These are phyloP conservation scores for Scytalidium sp. DNA, from an alignment of 2,329 filamentous ascomycete species.

Conservation along the genomic window DNA sequence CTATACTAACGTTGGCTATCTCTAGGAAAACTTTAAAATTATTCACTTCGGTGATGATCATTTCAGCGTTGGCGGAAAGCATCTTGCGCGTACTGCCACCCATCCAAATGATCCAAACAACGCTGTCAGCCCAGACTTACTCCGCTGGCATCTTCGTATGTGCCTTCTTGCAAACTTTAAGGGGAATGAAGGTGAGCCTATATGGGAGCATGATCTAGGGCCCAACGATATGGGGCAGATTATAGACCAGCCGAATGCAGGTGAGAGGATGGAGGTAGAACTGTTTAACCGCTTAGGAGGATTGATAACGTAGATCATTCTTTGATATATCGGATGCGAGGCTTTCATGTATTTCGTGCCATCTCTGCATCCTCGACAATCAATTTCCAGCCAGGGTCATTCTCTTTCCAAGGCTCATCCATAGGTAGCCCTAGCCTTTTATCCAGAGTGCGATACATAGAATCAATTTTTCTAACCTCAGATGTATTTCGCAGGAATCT, in stretches of 20 bases:
- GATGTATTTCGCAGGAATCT: slow-evolving; percentile 37
- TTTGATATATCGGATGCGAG: too few relatives aligned
- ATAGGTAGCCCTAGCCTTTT: slow-evolving; percentile 17
- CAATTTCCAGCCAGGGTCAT: slow-evolving; percentile 30
- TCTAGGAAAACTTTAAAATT: background rate
- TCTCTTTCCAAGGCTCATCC: slow-evolving; percentile 37
- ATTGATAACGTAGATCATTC: too few relatives aligned
- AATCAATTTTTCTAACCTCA: slow-evolving; percentile 41
- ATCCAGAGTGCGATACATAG: slow-evolving; percentile 41
- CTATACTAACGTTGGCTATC: too few relatives aligned
- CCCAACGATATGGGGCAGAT: background rate
- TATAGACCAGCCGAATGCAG: background rate
- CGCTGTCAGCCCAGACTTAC: background rate
- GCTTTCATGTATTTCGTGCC: too few relatives aligned
- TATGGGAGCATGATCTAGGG: background rate
- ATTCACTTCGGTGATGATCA: background rate
- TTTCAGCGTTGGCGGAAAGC: background rate
- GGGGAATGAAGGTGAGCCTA: background rate
- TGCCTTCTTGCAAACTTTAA: background rate
- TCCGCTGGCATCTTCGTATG: background rate
- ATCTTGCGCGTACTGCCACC: background rate
- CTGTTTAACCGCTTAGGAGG: background rate
- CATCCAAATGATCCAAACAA: background rate
- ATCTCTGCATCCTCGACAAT: slow-evolving; percentile 8
- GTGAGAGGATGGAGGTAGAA: background rate